Percentiles rank a stretch among this genome's conserved stretches.
Evolutionary conservation across 2,329 filamentous ascomycete species (phyloP).

Genomic region (Botrytis fabae): DNA sequence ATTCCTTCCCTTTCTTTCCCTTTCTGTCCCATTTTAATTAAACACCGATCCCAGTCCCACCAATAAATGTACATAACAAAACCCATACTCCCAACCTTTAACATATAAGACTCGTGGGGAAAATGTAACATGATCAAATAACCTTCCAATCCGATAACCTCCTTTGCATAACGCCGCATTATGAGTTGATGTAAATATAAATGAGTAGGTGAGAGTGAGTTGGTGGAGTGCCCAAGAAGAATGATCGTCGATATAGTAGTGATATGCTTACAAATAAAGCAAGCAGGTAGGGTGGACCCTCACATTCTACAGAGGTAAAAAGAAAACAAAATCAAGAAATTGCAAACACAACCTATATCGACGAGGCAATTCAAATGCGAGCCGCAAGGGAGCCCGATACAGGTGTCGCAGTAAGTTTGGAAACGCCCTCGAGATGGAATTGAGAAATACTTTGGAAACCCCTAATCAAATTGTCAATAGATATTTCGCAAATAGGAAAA

Average conservation of each 20-base stretch:
- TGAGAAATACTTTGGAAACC: constrained; percentile 64
- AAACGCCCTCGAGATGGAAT: constrained; percentile 52
- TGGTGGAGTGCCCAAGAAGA: not conserved
- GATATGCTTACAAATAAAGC: not conserved
- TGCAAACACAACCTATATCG: not conserved
- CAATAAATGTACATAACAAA: constrained; percentile 2
- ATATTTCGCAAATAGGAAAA: not conserved
- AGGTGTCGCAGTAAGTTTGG: constrained; percentile 26
- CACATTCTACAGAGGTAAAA: not conserved
- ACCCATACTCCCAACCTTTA: not conserved
- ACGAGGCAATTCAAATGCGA: constrained; percentile 1
- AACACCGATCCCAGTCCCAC: not conserved
- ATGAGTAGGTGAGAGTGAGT: not conserved
- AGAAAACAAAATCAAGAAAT: not conserved
- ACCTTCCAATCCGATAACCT: not conserved
- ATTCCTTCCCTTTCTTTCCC: not conserved
- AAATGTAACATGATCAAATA: constrained; percentile 3
- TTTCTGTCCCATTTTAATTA: not conserved
- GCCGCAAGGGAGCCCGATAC: not conserved
- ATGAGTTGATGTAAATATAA: not conserved
- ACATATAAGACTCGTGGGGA: constrained; percentile 12
- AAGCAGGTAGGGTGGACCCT: not conserved
- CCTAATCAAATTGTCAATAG: constrained; percentile 40
- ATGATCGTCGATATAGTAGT: not conserved
- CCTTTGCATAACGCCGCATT: not conserved